Evolutionary conservation across 805 yeast species (phyloP), one percentile per base, ranked within the genome.

Genomic region (Blastobotrys muscicola): DNA sequence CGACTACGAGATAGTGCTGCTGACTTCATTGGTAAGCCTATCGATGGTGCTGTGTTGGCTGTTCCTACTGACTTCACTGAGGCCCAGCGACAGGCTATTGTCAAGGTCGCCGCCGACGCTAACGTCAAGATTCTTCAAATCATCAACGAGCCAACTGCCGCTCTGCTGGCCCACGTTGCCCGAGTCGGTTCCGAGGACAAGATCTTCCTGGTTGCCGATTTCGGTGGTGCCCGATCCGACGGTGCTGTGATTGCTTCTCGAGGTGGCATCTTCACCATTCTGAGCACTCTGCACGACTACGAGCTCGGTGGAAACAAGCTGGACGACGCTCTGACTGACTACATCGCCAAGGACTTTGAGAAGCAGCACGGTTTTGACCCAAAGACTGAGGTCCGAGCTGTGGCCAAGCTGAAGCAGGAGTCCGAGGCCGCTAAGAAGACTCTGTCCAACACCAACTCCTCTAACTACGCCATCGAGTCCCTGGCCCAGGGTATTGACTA

Each of bases 171-270:
- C 4, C 90, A 89, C 60, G 69, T 78, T 47, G 63, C 70, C 44
- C 53, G 57, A 41, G 42, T 45, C 38, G 39, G 41, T 20, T 43
- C 57, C 13, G 67, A 76, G 52, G 94, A 86, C 67, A 82, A 82
- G 70, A 66, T 85, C 47, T 80, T 80, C 58, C 94, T 86, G 40
- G 96, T 92, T 54, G 94, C 94, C 44, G 98, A 92, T 66, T 85
- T 92, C 58, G 98, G 98, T 64, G 97, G 95, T 60, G 74, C 87
- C 55, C 77, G 97, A 68, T 81, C 95, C 35, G 97, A 92, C 61
- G 96, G 89, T 49, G 95, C 97, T 47, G 89, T 92, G 41, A 70
- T 92, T 56, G 80, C 97, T 34, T 84, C 82, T 43, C 80, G 97
- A 71, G 95, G 95, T 51, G 98, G 98, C 58, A 76, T 92, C 53